A percentile compares a stretch with the other conserved stretches of the same genome.
Conservation (phyloP, 805 yeast genomes). For the Starmerella vitae region DNA sequence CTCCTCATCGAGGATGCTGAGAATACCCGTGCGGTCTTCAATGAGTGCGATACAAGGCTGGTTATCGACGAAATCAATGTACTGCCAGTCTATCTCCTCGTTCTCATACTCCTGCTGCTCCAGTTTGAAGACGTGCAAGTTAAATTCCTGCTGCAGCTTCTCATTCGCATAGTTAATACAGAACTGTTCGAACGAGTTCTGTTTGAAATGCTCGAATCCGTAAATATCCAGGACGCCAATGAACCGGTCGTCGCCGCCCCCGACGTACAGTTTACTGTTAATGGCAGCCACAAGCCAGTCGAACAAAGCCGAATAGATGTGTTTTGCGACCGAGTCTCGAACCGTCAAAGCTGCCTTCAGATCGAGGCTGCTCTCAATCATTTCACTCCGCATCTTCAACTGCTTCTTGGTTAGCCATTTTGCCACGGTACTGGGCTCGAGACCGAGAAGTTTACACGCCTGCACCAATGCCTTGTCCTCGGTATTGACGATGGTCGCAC, state of each 20-base stretch:
- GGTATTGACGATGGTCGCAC: conserved; percentile 63
- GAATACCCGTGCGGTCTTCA: conserved; percentile 76
- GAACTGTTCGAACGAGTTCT: conserved; percentile 91
- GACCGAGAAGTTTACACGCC: conserved; percentile 73
- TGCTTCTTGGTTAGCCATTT: conserved; percentile 91
- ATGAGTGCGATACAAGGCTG: conserved; percentile 92
- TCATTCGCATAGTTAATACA: conserved; percentile 96
- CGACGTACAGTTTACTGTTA: conserved; percentile 48
- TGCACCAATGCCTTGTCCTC: conserved; percentile 77
- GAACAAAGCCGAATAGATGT: conserved; percentile 78
- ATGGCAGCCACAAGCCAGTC: conserved; percentile 89
- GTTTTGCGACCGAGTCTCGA: conserved; percentile 93
- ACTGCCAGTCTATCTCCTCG: conserved; percentile 92
- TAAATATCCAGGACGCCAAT: conserved; percentile 96
- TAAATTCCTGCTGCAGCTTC: conserved; percentile 92
- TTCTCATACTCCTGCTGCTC: conserved; percentile 91
- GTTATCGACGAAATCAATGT: conserved; percentile 88
- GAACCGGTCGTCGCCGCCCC: conserved; percentile 46
- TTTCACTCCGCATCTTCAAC: conserved; percentile 82
- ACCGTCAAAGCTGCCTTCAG: conserved; percentile 79
- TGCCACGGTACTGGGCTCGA: conserved; percentile 58
- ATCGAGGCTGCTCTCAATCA: conserved; percentile 69
- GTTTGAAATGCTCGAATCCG: conserved; percentile 92
- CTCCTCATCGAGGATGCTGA: conserved; percentile 85
- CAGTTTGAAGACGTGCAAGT: conserved; percentile 90